Evolutionary conservation across 164 flowering plant species (phyloP), one percentile per base, ranked within the genome.

Genomic region (Aristolochia californica): DNA sequence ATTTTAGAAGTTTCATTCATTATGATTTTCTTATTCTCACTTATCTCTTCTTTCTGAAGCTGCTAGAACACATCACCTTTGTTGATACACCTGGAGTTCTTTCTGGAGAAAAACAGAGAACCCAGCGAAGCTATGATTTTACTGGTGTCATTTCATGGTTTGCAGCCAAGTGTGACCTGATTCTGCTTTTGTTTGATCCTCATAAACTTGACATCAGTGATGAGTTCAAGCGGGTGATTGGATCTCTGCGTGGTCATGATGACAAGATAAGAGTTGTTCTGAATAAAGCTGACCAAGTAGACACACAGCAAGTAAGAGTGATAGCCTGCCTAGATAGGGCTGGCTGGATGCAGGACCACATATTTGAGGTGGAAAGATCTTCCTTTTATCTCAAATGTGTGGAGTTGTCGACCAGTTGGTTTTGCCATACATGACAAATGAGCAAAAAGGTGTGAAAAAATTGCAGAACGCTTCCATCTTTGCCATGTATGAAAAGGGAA

Each of bases 81-180:
- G 97, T 94, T 54, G 99, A 94, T 63, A 87, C 96, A 10, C 97
- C 99, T 56, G 99, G 97, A 68, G 99, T 94, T 59, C 62, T 94
- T 48, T 94, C 99, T 14, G 97, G 96, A 68, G 96, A 94, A 74
- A 94, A 94, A 70, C 99, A 94, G 70, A 78, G 99, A 50, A 87
- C 97, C 13, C 96, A 89, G 48, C 75, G 99, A 48, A 83, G 95
- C 40, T 94, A 94, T 76, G 97, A 94, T 73, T 94, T 94, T 62
- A 90, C 99, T n/a, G 97, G 97, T 49, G 97, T 94, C 26, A 94
- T 84, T 25, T 90, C 97, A 55, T 94, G 99, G 99, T 90, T 94
- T 80, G 99, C 97, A 22, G 84, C 97, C 49, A 93, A 85, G 65
- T 89, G 95, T 75, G 97, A 93, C 60, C 80, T 87, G 14, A 93